Evolutionary conservation across 352 stramenopile species (phyloP), one percentile per base, ranked within the genome.

Genomic region (Thraustotheca clavata): DNA sequence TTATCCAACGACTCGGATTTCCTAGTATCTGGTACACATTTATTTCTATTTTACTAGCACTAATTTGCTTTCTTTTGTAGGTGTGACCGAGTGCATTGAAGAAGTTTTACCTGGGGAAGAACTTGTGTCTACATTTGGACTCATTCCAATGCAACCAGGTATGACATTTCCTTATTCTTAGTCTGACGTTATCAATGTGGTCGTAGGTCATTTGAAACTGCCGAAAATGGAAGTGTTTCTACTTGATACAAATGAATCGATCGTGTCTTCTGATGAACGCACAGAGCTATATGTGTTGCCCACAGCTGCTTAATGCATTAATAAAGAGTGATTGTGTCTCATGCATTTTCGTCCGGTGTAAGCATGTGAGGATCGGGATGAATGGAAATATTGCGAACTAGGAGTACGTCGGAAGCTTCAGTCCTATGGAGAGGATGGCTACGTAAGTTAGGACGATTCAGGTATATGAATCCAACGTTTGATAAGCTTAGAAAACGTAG

Each of bases 361-460:
- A 16, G 38, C 38, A 20, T 18, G 16, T 20, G 16, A 18, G 38
- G 38, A 16, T 16, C 16, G 20, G 38, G 38, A 43, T 20, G 38
- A 43, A 20, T 20, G 38, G 16, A 18, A 43, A 47, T n/a, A 47
- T 47, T 47, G 4, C 39, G 4, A 24, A n/a, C 39, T 47, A 47
- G 39, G 22, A 4, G 38, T 18, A 43, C 20, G 38, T n/a, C n/a
- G n/a, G n/a, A n/a, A n/a, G n/a, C n/a, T n/a, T n/a, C n/a, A n/a
- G 79, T 91, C 62, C 80, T 91, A 24, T 91, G 83, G 83, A 79
- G 89, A 48, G 83, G 83, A 60, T 91, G 83, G 83, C 76, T 91
- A 47, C 88, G 88, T 74, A 89, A 89, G 67, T 78, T 91, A 36
- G 83, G 83, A 16, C 75, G 83, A 52, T 91, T 91, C 63, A 90